phyloP scores from a whole-genome alignment of 2,329 filamentous ascomycete genomes.

The Thermothelomyces thermophilus region DNA sequence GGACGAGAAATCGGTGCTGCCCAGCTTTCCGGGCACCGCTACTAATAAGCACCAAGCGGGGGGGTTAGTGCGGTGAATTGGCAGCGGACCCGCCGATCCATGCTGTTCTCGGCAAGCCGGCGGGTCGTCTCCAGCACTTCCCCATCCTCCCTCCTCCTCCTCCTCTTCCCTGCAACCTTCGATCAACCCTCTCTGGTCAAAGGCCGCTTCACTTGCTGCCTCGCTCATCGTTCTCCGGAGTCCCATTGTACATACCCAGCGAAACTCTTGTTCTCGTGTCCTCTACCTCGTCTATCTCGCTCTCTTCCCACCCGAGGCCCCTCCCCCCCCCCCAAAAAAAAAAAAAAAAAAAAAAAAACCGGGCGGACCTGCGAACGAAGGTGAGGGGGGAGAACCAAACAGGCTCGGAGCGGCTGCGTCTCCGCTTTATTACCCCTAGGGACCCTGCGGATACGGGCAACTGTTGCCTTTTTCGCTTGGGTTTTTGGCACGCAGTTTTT shows the following conservation, averaged over 20 bases:
- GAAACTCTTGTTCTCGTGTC: neutral
- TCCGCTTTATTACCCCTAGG: constrained; percentile 15
- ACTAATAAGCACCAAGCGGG: constrained; percentile 15
- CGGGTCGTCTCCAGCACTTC: constrained; percentile 14
- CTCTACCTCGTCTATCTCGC: neutral
- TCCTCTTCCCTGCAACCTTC: constrained; percentile 7
- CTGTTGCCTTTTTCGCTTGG: constrained; percentile 12
- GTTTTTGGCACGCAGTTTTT: constrained; percentile 10
- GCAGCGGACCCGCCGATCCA: constrained; percentile 19
- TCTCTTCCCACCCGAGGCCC: neutral
- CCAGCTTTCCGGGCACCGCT: neutral
- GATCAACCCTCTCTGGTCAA: neutral
- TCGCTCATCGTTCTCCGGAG: neutral
- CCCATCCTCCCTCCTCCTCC: constrained; percentile 11
- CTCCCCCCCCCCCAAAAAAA: too few species aligned
- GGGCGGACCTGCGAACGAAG: neutral
- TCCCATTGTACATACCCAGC: neutral
- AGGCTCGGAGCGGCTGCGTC: constrained; percentile 1
- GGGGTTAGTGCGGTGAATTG: constrained; percentile 13
- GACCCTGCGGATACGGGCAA: constrained; percentile 11
- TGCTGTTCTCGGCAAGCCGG: constrained; percentile 15
- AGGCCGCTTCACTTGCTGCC: constrained; percentile 6
- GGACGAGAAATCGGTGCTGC: too few species aligned
- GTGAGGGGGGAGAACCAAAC: constrained; percentile 11
- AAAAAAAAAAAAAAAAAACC: too few species aligned